Evolutionary conservation across 495 filamentous ascomycete genomes (phyloP).

Genomic region (Penicillium flavigenum): DNA sequence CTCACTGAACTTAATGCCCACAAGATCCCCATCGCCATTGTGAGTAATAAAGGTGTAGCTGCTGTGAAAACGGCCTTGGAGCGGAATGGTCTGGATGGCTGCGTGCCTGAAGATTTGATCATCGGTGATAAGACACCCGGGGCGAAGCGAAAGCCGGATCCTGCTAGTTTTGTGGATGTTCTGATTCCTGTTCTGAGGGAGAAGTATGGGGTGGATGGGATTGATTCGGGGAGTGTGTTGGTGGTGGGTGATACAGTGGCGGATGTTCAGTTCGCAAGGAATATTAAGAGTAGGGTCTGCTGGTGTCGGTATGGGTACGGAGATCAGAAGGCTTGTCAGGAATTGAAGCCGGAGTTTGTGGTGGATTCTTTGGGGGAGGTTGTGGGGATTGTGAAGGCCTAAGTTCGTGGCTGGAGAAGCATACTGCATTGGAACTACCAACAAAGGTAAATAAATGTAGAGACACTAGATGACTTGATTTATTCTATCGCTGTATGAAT

Average conservation of each 20-base stretch:
- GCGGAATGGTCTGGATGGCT: constrained; percentile 17
- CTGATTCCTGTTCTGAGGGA: constrained; percentile 21
- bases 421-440: too few relatives aligned
- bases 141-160: constrained; percentile 28
- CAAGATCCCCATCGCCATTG: constrained; percentile 24
- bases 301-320: constrained; percentile 32
- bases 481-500: too few relatives aligned
- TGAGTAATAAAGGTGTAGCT: constrained; percentile 31
- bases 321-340: constrained; percentile 13
- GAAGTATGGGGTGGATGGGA: background rate
- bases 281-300: constrained; percentile 19
- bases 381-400: constrained; percentile 10
- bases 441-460: too few relatives aligned
- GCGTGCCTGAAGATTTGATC: constrained; percentile 24
- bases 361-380: constrained; percentile 22
- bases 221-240: constrained; percentile 16
- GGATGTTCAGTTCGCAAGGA: constrained; percentile 26
- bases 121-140: constrained; percentile 28
- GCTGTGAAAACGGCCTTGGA: constrained; percentile 26
- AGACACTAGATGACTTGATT: too few relatives aligned
- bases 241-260: constrained; percentile 29
- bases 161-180: constrained; percentile 25
- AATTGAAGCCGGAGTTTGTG: constrained; percentile 18
- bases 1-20: constrained; percentile 15
- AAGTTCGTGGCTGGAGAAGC: background rate